Evolutionary conservation across 257 asterid genomes (phyloP), one percentile per base, ranked within the genome.

Genomic region (Ilex aquifolium): DNA sequence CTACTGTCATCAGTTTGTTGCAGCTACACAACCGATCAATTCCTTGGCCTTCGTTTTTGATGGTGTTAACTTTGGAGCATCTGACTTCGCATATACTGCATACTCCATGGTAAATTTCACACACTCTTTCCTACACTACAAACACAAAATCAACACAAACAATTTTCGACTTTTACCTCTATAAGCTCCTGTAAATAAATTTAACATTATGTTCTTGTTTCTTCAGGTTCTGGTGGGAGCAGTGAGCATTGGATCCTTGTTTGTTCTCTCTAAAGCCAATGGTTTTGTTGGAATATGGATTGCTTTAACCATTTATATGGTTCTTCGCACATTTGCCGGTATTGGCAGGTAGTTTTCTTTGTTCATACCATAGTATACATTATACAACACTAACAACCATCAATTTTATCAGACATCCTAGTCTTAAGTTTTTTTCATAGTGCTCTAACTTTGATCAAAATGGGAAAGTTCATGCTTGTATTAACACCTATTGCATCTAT

Each of bases 211-310:
- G 30, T 66, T 1, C 31, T 10, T 30, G 2, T 46, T 54, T 36
- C 5, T 31, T 48, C 79, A 91, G 98, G 94, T 89, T 55, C 53
- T 78, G 39, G 93, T 92, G 55, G 80, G 93, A 30, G 56, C 70
- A 44, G 69, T 67, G 53, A 92, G 93, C 81, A 85, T 88, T 63
- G 95, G 91, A 46, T 80, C 79, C 59, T 71, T 88, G 76, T 83
- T 87, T 69, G 39, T 78, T n/a, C 82, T 92, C 66, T 74, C 85
- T 13, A 82, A 85, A 69, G 29, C 65, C 15, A 67, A 72, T 65
- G 97, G 95, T 3, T 92, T 85, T 60, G 70, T 92, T 9, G 99
- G 99, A 50, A 92, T 92, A 57, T 92, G 98, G 98, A 64, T 77
- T 51, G 95, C 97, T 67, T 59, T 92, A 54, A 85, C 88, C 67